Evolutionary conservation across 345 rosid species (phyloP).

Genomic region (Citrus mangshanensis): DNA sequence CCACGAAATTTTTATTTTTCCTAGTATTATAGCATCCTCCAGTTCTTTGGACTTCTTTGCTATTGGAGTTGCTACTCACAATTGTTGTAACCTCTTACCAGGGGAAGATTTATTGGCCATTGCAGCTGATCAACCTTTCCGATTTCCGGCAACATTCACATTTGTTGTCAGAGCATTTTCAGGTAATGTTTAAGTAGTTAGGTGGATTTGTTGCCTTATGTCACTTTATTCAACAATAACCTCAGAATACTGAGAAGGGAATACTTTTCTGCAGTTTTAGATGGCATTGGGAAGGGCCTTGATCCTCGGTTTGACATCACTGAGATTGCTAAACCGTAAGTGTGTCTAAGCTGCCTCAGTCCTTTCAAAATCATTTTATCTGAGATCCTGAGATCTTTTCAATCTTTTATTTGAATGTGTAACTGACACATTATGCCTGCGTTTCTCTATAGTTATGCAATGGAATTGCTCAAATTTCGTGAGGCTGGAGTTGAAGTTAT

Average conservation of each 20-base stretch:
- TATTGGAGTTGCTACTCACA: conserved; percentile 14
- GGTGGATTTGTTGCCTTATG: conserved; percentile 1
- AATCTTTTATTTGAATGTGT: background rate
- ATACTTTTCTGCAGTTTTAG: conserved; percentile 58
- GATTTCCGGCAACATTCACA: conserved; percentile 98
- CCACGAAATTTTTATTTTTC: background rate
- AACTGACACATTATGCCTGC: conserved; percentile 22
- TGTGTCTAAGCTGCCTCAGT: conserved; percentile 13
- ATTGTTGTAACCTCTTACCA: conserved; percentile 34
- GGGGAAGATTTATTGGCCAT: conserved; percentile 96
- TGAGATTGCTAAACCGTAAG: conserved; percentile 98
- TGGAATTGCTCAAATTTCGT: conserved; percentile 84
- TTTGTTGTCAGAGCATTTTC: conserved; percentile 99
- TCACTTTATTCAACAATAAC: conserved; percentile 15
- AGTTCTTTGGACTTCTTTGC: background rate
- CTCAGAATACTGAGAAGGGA: background rate
- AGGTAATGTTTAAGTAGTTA: conserved; percentile 38
- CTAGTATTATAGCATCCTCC: background rate
- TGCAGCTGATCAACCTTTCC: conserved; percentile 97
- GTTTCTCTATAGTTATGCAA: conserved; percentile 66
- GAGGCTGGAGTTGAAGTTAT: conserved; percentile 97
- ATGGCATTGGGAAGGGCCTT: conserved; percentile 99
- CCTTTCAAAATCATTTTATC: background rate
- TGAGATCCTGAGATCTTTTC: background rate
- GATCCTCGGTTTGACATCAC: conserved; percentile 97